phyloP scores from a whole-genome alignment of 352 stramenopile genomes.

The Phytophthora colocasiae region DNA sequence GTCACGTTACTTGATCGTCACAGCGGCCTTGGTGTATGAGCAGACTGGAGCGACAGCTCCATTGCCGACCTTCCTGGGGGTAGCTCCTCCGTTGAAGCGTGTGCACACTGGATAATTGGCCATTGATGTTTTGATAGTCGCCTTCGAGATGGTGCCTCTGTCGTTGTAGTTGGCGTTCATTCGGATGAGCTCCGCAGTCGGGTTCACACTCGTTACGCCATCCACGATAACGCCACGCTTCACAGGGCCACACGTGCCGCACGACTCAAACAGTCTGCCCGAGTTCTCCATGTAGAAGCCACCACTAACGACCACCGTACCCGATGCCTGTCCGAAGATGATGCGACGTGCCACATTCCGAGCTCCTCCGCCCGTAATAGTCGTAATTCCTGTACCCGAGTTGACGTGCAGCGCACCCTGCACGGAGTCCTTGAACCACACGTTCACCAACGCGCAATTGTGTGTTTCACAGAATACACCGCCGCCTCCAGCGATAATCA shows the following conservation, averaged over 20 bases:
- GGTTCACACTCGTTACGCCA: conserved; percentile 59
- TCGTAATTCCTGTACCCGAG: conserved; percentile 61
- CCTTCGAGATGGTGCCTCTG: conserved; percentile 53
- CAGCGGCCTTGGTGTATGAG: conserved; percentile 34
- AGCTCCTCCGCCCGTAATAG: conserved; percentile 60
- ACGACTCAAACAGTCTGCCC: conserved; percentile 64
- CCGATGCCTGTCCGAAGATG: conserved; percentile 54
- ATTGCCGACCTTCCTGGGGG: conserved; percentile 33
- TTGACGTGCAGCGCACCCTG: conserved; percentile 62
- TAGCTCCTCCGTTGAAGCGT: conserved; percentile 41
- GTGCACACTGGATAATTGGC: conserved; percentile 39
- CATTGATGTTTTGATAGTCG: conserved; percentile 41
- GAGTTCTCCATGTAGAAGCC: conserved; percentile 63
- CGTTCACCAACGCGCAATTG: conserved; percentile 66
- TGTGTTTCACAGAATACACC: conserved; percentile 65
- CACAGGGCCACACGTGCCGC: conserved; percentile 65
- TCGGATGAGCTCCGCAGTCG: conserved; percentile 59
- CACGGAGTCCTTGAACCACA: conserved; percentile 66
- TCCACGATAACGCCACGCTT: conserved; percentile 60
- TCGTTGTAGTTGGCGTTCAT: conserved; percentile 83
- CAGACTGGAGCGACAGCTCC: conserved; percentile 38
- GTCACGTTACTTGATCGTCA: conserved; percentile 30
- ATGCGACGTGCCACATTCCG: conserved; percentile 51
- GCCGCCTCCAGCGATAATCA: conserved; percentile 60
- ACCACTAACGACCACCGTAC: conserved; percentile 58